Base-by-base conservation (phyloP, 805 yeast genomes). In the Lachancea mirantina region DNA sequence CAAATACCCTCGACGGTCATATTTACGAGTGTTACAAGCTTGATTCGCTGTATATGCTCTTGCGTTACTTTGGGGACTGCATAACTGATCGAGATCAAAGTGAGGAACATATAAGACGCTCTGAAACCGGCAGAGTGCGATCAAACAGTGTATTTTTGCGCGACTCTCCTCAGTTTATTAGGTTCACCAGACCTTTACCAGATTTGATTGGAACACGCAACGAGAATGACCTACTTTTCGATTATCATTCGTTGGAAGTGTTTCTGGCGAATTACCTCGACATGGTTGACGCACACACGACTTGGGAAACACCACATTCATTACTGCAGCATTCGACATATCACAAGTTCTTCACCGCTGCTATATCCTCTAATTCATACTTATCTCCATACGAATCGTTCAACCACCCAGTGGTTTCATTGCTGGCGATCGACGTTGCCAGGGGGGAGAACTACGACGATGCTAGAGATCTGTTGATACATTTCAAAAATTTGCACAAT, bases 331-430 rank as follows among this genome's bases (percentile, higher is more conserved):
- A 64, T 34, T 64, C 73, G 4, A 57, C 78, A 7, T 84, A 78
- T 50, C 59, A 73, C 40, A 71, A 69, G 32, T 67, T 76, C 41
- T 67, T 81, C 43, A 67, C 76, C 19, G 70, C 74, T 42, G 54
- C 59, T 6, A 49, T 81, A 25, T 61, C 81, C 6, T 68, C 84
- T 3, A 66, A 80, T 8, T 68, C 73, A 9, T 67, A 68, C 6
- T 58, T 83, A 6, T 74, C 84, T 2, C 77, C 89, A 2, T 84
- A 83, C 51, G 96, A 89, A 55, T 78, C 85, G 4, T 77, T 87
- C 54, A 78, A 82, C 43, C 96, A 88, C 51, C 96, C 96, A 0
- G 72, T 85, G 2, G 70, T 84, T 2, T 81, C 87, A 25, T 52
- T 89, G 9, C 67, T 85, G 31, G 77, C 78, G 1, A 64, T 85